Conservation (phyloP, 2,329 filamentous ascomycete genomes). For the Neophaeococcomyces aloes region DNA sequence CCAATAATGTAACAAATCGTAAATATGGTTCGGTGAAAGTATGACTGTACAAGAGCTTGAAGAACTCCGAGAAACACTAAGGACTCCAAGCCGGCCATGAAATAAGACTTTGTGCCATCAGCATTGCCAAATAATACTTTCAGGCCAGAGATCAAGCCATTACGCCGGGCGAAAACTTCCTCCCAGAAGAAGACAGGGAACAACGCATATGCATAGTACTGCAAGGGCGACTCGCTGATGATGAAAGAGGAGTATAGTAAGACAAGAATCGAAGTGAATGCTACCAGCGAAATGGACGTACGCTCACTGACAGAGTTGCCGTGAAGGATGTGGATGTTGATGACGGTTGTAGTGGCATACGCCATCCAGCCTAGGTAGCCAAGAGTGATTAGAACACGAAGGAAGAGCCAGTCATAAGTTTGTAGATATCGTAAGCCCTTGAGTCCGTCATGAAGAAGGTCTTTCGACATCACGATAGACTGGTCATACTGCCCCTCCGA, state of each 20-base stretch:
- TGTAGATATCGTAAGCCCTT: conserved; percentile 86
- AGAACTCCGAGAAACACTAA: conserved; percentile 63
- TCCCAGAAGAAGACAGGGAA: conserved; percentile 97
- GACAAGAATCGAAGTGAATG: conserved; percentile 68
- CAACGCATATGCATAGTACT: conserved; percentile 84
- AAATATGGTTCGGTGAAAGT: conserved; percentile 80
- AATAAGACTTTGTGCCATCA: conserved; percentile 46
- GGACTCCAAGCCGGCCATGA: conserved; percentile 53
- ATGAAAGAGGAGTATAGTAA: conserved; percentile 68
- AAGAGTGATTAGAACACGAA: conserved; percentile 74
- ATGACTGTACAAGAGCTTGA: conserved; percentile 73
- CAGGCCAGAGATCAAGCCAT: conserved; percentile 56
- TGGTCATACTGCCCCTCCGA: conserved; percentile 55
- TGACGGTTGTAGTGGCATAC: conserved; percentile 77
- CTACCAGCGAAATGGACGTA: conserved; percentile 46
- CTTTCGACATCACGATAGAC: conserved; percentile 67
- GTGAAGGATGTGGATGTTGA: conserved; percentile 78
- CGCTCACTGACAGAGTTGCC: conserved; percentile 55
- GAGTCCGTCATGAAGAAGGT: conserved; percentile 65
- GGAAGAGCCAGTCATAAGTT: conserved; percentile 96
- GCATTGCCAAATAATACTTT: conserved; percentile 60
- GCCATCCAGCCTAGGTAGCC: conserved; percentile 95
- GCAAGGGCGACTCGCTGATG: conserved; percentile 64
- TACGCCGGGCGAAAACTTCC: conserved; percentile 71
- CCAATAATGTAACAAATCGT: conserved; percentile 68